A percentile compares a stretch with the other conserved stretches of the same genome.
phyloP scores from a whole-genome alignment of 805 yeast species.

The Blastobotrys terrestris region DNA sequence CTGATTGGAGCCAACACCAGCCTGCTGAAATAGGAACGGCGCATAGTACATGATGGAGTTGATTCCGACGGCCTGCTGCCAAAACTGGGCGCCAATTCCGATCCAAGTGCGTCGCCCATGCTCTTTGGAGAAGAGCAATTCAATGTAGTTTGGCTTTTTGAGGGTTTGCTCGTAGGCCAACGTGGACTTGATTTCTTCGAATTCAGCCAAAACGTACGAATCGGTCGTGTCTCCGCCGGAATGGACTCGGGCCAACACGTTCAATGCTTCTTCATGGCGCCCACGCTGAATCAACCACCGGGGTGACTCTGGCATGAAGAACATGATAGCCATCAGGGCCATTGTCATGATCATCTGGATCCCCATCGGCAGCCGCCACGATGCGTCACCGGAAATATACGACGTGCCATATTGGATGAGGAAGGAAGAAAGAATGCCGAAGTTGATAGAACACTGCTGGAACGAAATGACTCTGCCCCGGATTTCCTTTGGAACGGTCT shows the following conservation, averaged over 20 bases:
- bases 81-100: slow-evolving; percentile 37
- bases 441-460: slow-evolving; percentile 63
- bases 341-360: slow-evolving; percentile 54
- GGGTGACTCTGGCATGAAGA: slow-evolving; percentile 75
- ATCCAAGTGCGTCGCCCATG: slow-evolving; percentile 16
- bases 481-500: slow-evolving; percentile 55
- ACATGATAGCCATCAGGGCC: slow-evolving; percentile 55
- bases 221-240: slow-evolving; percentile 23
- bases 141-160: slow-evolving; percentile 33
- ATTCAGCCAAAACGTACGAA: slow-evolving; percentile 31
- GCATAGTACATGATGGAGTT: slow-evolving; percentile 62
- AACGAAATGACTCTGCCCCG: slow-evolving; percentile 63
- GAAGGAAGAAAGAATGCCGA: slow-evolving; percentile 70
- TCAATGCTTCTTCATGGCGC: slow-evolving; percentile 37
- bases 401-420: slow-evolving; percentile 71
- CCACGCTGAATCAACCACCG: slow-evolving; percentile 72
- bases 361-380: slow-evolving; percentile 77
- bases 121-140: slow-evolving; percentile 14
- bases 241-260: slow-evolving; percentile 44
- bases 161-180: slow-evolving; percentile 39
- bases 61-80: slow-evolving; percentile 60
- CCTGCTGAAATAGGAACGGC: slow-evolving; percentile 49
- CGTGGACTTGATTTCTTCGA: slow-evolving; percentile 38
- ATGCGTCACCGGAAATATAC: slow-evolving; percentile 41
- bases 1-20: slow-evolving; percentile 46